Conservation (phyloP, 495 filamentous ascomycete genomes). For the Neurospora sublineolata region DNA sequence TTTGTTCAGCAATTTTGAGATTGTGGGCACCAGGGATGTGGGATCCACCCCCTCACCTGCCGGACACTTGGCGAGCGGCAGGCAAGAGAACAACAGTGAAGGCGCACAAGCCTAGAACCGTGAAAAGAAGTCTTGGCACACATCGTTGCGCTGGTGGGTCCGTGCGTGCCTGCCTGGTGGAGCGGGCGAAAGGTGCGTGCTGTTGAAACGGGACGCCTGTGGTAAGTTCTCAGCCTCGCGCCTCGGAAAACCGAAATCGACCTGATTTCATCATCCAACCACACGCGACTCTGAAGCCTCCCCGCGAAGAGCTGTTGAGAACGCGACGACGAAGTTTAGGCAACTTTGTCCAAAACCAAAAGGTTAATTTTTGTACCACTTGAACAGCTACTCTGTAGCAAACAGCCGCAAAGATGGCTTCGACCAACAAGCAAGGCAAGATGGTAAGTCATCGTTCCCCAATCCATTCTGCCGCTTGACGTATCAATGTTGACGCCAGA, state of each 20-base stretch:
- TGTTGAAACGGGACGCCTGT: conserved; percentile 15
- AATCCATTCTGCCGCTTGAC: conserved; percentile 24
- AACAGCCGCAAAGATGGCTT: conserved; percentile 57
- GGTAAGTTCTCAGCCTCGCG: conserved; percentile 22
- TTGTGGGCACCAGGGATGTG: conserved; percentile 14
- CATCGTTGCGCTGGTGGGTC: conserved; percentile 3
- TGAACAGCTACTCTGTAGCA: conserved; percentile 55
- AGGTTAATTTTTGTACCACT: conserved; percentile 42
- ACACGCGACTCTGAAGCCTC: conserved; percentile 24
- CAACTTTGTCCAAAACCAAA: conserved; percentile 18
- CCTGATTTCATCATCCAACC: conserved; percentile 22
- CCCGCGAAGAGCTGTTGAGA: conserved; percentile 17
- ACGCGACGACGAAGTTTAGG: conserved; percentile 14
- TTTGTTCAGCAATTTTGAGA: conserved; percentile 17
- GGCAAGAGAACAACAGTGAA: not conserved
- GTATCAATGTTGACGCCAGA: conserved; percentile 45
- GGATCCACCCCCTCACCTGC: not conserved
- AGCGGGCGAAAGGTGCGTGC: conserved; percentile 8
- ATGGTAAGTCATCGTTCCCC: conserved; percentile 62
- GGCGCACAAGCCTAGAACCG: not conserved
- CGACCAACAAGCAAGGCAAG: conserved; percentile 96
- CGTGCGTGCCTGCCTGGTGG: not conserved
- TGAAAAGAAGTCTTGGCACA: not conserved
- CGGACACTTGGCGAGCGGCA: not conserved
- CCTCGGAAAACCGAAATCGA: conserved; percentile 6